Conservation (phyloP, 768 basidiomycete genomes). For the Kwoniella pini region DNA sequence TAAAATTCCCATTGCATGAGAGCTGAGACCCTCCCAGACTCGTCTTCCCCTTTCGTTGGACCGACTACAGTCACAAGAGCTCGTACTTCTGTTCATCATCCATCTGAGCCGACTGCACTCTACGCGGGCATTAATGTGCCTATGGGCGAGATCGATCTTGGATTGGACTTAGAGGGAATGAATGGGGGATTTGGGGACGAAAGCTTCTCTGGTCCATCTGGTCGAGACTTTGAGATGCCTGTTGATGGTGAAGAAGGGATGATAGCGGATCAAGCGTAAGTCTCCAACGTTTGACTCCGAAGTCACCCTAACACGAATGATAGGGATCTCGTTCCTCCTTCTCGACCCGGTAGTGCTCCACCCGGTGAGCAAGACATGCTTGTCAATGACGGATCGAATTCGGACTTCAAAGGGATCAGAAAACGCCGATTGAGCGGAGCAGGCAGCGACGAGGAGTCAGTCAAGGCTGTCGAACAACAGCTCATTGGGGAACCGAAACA, state of each 20-base stretch:
- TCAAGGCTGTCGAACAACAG: conserved; percentile 7
- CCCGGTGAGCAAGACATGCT: background rate
- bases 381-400: too few relatives aligned
- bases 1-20: too few relatives aligned
- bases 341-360: background rate
- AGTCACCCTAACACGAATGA: too few relatives aligned
- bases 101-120: conserved; percentile 17
- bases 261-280: background rate
- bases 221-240: conserved; percentile 18
- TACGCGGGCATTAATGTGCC: conserved; percentile 18
- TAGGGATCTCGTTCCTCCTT: background rate
- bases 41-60: conserved; percentile 1
- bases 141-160: conserved; percentile 27
- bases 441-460: background rate
- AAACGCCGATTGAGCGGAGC: background rate
- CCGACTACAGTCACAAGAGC: conserved; percentile 4
- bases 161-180: conserved; percentile 15
- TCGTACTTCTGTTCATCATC: conserved; percentile 27
- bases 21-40: background rate
- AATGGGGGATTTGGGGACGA: conserved; percentile 6
- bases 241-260: background rate
- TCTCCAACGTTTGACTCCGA: too few relatives aligned
- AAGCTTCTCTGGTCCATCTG: conserved; percentile 28
- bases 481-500: conserved; percentile 13
- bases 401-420: background rate